phyloP scores from a whole-genome alignment of 2,329 filamentous ascomycete genomes.

The Colletotrichum ledebouriae region DNA sequence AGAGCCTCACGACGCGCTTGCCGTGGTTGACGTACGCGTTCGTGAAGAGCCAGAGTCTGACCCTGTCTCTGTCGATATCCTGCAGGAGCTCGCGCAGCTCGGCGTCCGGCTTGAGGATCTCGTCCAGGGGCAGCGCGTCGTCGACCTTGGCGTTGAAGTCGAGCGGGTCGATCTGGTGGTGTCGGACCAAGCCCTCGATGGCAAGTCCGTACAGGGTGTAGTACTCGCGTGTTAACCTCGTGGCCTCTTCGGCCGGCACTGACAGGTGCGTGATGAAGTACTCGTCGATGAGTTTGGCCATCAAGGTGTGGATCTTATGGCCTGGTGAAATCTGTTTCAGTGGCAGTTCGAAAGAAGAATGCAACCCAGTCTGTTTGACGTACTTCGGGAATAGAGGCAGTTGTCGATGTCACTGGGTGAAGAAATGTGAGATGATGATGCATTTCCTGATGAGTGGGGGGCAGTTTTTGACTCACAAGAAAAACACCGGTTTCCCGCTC shows the following conservation, averaged over 20 bases:
- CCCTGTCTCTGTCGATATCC: slow-evolving; percentile 85
- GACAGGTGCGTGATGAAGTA: slow-evolving; percentile 78
- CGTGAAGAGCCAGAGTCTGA: slow-evolving; percentile 95
- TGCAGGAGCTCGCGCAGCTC: slow-evolving; percentile 81
- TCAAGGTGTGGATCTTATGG: slow-evolving; percentile 86
- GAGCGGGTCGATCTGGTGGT: slow-evolving; percentile 94
- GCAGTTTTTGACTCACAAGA: not conserved
- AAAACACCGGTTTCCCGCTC: not conserved
- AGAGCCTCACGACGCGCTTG: slow-evolving; percentile 83
- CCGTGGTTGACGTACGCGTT: slow-evolving; percentile 95
- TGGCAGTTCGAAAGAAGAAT: not conserved
- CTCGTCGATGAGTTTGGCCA: slow-evolving; percentile 83
- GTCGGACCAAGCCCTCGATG: slow-evolving; percentile 91
- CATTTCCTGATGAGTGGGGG: not conserved
- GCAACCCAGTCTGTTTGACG: slow-evolving; percentile 31
- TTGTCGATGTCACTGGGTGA: slow-evolving; percentile 94
- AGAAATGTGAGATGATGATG: not conserved
- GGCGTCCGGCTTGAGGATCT: slow-evolving; percentile 84
- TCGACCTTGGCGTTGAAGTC: slow-evolving; percentile 97
- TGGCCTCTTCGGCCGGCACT: slow-evolving; percentile 82
- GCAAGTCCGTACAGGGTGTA: slow-evolving; percentile 96
- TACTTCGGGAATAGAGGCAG: slow-evolving; percentile 91
- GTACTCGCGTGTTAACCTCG: slow-evolving; percentile 87
- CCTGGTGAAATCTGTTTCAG: slow-evolving; percentile 55
- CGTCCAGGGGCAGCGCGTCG: slow-evolving; percentile 90